Evolutionary conservation across 192 early-diverging fungal genomes (phyloP), one percentile per base, ranked within the genome.

Genomic region (Coemansia erecta): DNA sequence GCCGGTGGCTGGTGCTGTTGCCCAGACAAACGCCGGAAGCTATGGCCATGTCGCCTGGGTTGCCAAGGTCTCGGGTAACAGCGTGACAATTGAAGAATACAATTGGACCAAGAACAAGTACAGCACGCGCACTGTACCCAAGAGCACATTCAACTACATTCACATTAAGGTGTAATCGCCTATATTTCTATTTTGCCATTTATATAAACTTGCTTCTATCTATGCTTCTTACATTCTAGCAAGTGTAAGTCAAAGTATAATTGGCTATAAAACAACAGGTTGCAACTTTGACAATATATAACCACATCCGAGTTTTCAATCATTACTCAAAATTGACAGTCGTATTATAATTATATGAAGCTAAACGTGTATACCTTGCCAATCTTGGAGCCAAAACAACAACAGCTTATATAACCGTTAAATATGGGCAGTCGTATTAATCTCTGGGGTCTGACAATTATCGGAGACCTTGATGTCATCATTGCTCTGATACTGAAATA

Each of bases 11-110:
- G 56, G 45, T 0, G 8, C 14, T 4, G 45, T 58, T 58, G 56
- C 26, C 10, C 56, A 58, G 56, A 47, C 26, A 2, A 47, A 47
- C n/a, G 65, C 59, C 12, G 75, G 67, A 9, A 51, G 37, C 7
- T 53, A 55, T 19, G 73, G 73, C 2, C 68, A 70, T 35, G 73
- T 77, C 9, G 68, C 73, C 7, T 77, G 68, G 63, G 73, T 77
- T 3, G 48, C 73, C 21, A 70, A 70, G 59, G 67, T 80, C 8
- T 80, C 72, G 7, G 72, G 72, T 21, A 37, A 55, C 18, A 17
- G 15, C 8, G 53, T 64, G 1, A 28, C 39, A 8, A 37, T 64
- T 6, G 44, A 64, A 41, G 58, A 68, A 52, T 61, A 61, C 58
- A 68, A 68, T 52, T 48, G 59, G 42, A 26, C 39, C 17, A 28